Evolutionary conservation across 331 rosid genomes (phyloP), one percentile per base, ranked within the genome.

Genomic region (Telfairia occidentalis): DNA sequence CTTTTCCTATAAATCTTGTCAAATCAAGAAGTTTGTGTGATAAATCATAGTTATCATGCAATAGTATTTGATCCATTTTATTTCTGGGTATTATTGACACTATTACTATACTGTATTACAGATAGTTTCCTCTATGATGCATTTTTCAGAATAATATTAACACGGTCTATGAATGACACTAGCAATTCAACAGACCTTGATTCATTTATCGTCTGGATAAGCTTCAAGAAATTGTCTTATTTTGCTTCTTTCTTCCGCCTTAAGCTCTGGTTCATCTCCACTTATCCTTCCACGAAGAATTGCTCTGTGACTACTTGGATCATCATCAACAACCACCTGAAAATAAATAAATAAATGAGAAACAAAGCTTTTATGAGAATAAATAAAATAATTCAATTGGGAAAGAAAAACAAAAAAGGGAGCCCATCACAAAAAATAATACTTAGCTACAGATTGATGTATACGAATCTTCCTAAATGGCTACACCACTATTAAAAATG

Each of bases 251-350:
- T 95, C 97, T 19, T 83, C 76, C 32, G 75, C 46, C 37, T 89
- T 85, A 53, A 95, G 94, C 75, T 81, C 65, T 29, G 91, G 92
- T 80, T 91, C 88, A 64, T 89, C 97, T 9, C 85, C 83, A 0
- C 60, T 83, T 82, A 92, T 53, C 81, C 88, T 90, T 86, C 73
- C 77, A 50, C 92, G 45, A 40, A 90, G 59, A 16, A 83, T 74
- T 19, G 89, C 92, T 55, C 83, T 79, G 35, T 10, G 80, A 72
- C 82, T 43, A 59, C 75, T 12, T 24, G 81, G 71, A 29, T 81
- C 75, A 30, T 90, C 88, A 71, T 87, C 88, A 61, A 86, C 89
- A 78, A 81, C 50, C 70, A 92, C 93, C 99, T 95, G 24, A 42
- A 29, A 18, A 49, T 16, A 16, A 16, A 48, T 16, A 4, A 18